Conservation (phyloP, 2,329 filamentous ascomycete species). For the Endothia cerciana region DNA sequence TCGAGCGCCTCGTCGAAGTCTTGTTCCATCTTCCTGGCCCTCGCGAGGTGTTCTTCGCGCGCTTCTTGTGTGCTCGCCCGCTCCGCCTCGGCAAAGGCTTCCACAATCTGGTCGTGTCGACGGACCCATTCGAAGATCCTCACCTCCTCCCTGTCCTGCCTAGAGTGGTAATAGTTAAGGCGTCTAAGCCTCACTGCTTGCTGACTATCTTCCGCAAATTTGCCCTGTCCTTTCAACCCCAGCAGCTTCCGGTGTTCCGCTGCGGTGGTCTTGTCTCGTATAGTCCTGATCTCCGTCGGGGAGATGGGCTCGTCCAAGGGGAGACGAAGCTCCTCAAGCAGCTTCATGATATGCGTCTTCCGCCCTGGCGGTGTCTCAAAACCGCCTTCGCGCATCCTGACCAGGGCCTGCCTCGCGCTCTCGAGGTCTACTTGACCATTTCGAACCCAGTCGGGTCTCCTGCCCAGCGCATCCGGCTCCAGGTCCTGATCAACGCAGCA, state of each 20-base stretch:
- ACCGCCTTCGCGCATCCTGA: constrained; percentile 51
- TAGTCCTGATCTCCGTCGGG: constrained; percentile 34
- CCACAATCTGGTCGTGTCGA: constrained; percentile 36
- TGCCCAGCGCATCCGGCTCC: constrained; percentile 26
- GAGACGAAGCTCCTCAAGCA: constrained; percentile 33
- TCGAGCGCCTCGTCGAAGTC: constrained; percentile 38
- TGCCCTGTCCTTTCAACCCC: constrained; percentile 37
- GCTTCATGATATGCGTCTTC: constrained; percentile 40
- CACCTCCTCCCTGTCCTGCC: constrained; percentile 29
- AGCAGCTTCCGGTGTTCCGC: constrained; percentile 48
- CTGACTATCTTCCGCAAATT: constrained; percentile 9
- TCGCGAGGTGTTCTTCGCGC: constrained; percentile 7
- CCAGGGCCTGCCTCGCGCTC: constrained; percentile 44
- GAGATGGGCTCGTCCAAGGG: constrained; percentile 21
- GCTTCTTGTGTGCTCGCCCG: not conserved
- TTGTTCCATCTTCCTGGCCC: constrained; percentile 29
- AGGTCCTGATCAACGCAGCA: constrained; percentile 45
- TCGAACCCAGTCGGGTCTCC: constrained; percentile 44
- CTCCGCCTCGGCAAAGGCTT: constrained; percentile 26
- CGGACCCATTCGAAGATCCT: constrained; percentile 38
- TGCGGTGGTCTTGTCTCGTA: constrained; percentile 32
- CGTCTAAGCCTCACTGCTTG: constrained; percentile 21
- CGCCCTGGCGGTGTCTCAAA: constrained; percentile 51
- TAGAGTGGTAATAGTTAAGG: constrained; percentile 28
- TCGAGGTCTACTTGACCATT: constrained; percentile 49